These are phyloP conservation scores for Lathyrus tuberosus DNA, from an alignment of 306 rosid species.

Conservation along the genomic window DNA sequence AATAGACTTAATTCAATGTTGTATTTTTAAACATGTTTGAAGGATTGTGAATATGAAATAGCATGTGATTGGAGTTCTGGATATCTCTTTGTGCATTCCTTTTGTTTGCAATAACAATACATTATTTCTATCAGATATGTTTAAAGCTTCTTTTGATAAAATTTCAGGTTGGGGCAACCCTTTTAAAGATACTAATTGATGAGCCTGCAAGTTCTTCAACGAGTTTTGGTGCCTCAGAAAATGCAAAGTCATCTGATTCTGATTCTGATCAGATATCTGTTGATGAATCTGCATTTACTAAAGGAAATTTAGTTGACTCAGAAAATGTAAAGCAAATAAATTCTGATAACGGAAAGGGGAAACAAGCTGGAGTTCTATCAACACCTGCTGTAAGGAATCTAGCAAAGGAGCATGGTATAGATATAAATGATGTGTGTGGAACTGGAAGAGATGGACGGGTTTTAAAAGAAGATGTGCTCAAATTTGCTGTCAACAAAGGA, in stretches of 20 bases:
- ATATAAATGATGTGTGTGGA: constrained; percentile 72
- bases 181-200: constrained; percentile 58
- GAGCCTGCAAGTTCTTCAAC: constrained; percentile 46
- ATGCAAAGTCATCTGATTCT: constrained; percentile 34
- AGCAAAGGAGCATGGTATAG: constrained; percentile 74
- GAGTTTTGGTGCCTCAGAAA: constrained; percentile 42
- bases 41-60: background rate
- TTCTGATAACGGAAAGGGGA: constrained; percentile 42
- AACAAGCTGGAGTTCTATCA: constrained; percentile 59
- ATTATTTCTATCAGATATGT: background rate
- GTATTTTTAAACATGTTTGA: constrained; percentile 9
- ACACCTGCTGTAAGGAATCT: constrained; percentile 82
- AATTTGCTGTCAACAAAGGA: constrained; percentile 63
- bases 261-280: constrained; percentile 51
- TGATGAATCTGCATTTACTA: constrained; percentile 45
- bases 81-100: background rate
- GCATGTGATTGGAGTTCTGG: no score
- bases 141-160: constrained; percentile 36
- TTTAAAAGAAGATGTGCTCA: constrained; percentile 73
- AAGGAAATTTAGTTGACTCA: constrained; percentile 25
- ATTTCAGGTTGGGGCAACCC: constrained; percentile 92
- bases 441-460: constrained; percentile 85
- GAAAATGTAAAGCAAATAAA: constrained; percentile 40
- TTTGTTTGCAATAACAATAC: background rate
- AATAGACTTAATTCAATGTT: background rate